A percentile compares a stretch with the other conserved stretches of the same genome.
phyloP scores from a whole-genome alignment of 129 eudicot genomes.

The carrot (Daucus carota) region DNA sequence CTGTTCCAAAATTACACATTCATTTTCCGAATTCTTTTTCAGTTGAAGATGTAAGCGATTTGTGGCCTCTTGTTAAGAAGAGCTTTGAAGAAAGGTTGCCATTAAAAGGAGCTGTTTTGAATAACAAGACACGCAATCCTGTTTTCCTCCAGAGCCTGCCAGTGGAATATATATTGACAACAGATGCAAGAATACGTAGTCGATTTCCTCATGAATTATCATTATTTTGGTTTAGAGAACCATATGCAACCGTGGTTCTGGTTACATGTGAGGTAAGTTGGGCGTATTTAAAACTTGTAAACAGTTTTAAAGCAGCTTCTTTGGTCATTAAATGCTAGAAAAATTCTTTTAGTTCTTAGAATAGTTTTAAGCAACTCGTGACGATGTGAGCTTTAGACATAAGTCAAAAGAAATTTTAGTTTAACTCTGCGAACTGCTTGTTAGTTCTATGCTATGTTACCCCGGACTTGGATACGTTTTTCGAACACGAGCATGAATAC shows the following conservation, averaged over 20 bases:
- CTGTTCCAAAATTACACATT: slow-evolving; percentile 2
- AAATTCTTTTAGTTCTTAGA: not conserved
- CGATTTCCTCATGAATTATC: slow-evolving; percentile 74
- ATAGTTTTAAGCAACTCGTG: slow-evolving; percentile 5
- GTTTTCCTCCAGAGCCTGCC: slow-evolving; percentile 60
- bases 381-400: not conserved
- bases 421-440: not conserved
- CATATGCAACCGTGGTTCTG: slow-evolving; percentile 84
- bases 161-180: slow-evolving; percentile 68
- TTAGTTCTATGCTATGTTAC: not conserved
- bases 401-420: not conserved
- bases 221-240: slow-evolving; percentile 89
- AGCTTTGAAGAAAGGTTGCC: slow-evolving; percentile 75
- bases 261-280: slow-evolving; percentile 78
- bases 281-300: slow-evolving; percentile 5
- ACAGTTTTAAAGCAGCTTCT: not conserved
- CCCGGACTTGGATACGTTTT: too few relatives aligned
- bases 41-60: slow-evolving; percentile 93
- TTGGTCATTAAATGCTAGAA: not conserved
- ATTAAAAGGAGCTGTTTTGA: slow-evolving; percentile 57
- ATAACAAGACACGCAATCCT: slow-evolving; percentile 82
- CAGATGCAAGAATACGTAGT: slow-evolving; percentile 80
- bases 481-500: too few relatives aligned
- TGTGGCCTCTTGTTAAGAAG: slow-evolving; percentile 82
- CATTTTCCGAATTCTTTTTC: slow-evolving; percentile 19